These are phyloP conservation scores for Balansia obtecta DNA, from an alignment of 2,329 filamentous ascomycete genomes.

Conservation along the genomic window DNA sequence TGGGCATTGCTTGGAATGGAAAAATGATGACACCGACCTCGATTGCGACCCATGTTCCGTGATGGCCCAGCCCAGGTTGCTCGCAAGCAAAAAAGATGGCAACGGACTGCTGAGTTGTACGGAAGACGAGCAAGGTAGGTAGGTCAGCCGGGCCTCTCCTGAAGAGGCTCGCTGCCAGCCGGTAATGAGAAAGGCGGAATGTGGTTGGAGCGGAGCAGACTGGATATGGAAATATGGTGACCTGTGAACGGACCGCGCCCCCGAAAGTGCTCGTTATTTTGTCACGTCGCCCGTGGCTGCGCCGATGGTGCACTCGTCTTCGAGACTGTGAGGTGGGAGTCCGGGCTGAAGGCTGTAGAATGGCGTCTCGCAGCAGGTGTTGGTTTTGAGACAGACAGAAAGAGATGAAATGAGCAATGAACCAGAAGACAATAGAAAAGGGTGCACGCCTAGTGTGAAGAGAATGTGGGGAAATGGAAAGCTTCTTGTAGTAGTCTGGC, in stretches of 20 bases:
- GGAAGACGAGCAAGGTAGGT: neutral
- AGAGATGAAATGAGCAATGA: neutral
- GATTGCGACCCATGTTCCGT: slow-evolving; percentile 39
- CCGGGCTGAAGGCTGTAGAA: neutral
- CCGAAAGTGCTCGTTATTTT: neutral
- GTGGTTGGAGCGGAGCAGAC: neutral
- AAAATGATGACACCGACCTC: slow-evolving; percentile 30
- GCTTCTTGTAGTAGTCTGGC: slow-evolving; percentile 3
- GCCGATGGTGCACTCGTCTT: neutral
- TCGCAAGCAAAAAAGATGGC: neutral
- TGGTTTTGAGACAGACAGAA: neutral
- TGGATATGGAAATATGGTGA: neutral
- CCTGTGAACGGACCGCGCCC: neutral
- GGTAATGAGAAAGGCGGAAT: neutral
- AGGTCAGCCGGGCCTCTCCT: neutral
- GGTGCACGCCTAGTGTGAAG: neutral
- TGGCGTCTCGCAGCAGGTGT: neutral
- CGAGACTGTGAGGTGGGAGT: neutral
- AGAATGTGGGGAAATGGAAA: neutral
- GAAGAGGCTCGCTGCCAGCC: neutral
- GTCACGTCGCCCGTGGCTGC: neutral
- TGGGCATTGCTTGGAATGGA: slow-evolving; percentile 5
- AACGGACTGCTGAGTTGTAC: neutral
- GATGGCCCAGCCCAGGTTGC: neutral
- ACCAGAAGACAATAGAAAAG: neutral